A percentile compares a stretch with the other conserved stretches of the same genome.
phyloP scores from a whole-genome alignment of 2,329 filamentous ascomycete genomes.

The Trichophyton verrucosum region DNA sequence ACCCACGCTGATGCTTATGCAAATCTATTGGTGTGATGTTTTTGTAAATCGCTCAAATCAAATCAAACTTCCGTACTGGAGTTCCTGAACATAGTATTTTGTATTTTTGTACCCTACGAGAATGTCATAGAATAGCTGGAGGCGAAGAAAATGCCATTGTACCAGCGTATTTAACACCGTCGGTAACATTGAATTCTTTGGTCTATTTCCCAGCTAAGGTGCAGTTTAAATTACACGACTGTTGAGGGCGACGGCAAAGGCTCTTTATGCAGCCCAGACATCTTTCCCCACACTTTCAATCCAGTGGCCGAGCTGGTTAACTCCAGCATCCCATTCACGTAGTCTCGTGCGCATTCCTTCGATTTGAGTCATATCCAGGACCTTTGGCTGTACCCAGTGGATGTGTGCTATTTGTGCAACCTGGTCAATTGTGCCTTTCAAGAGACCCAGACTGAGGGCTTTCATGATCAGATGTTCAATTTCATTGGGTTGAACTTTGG shows the following conservation, averaged over 20 bases:
- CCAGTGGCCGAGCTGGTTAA: conserved; percentile 94
- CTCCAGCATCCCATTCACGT: conserved; percentile 89
- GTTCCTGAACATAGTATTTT: no score
- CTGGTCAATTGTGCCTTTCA: conserved; percentile 90
- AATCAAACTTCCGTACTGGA: not conserved
- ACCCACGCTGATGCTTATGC: not conserved
- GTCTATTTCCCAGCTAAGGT: not conserved
- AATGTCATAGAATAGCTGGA: not conserved
- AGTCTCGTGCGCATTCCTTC: conserved; percentile 78
- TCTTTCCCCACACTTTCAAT: conserved; percentile 89
- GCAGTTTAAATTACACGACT: not conserved
- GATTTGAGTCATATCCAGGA: conserved; percentile 90
- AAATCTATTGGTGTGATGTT: not conserved
- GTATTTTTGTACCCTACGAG: no score
- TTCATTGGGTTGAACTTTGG: conserved; percentile 78
- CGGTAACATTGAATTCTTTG: not conserved
- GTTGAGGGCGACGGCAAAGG: not conserved
- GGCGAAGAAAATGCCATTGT: not conserved
- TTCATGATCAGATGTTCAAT: conserved; percentile 99
- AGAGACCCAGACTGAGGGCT: conserved; percentile 81
- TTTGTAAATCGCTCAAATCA: not conserved
- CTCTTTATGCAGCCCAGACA: conserved; percentile 70
- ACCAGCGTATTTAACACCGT: not conserved
- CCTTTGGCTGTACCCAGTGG: conserved; percentile 98
- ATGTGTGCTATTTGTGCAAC: conserved; percentile 89